A percentile compares a stretch with the other conserved stretches of the same genome.
Conservation (phyloP, 495 filamentous ascomycete genomes). For the Neurospora hispaniola region DNA sequence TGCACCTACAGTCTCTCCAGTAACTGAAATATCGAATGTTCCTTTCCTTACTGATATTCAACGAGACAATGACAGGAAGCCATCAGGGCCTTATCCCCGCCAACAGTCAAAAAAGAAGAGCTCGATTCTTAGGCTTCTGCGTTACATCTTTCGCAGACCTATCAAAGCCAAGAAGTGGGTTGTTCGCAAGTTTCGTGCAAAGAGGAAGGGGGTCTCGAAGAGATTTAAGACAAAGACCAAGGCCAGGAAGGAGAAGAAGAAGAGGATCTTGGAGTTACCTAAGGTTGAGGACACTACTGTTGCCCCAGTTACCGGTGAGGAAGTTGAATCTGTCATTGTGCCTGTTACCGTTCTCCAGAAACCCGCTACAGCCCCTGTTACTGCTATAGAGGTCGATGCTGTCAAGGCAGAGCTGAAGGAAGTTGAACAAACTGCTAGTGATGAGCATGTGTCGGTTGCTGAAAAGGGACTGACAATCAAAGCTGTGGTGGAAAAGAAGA, state of each 20-base stretch:
- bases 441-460: not conserved
- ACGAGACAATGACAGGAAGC: not conserved
- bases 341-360: not conserved
- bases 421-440: not conserved
- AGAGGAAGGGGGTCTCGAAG: conserved; percentile 12
- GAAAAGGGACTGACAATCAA: not conserved
- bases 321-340: not conserved
- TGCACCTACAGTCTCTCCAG: not conserved
- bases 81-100: not conserved
- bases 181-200: conserved; percentile 9
- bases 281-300: not conserved
- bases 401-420: not conserved
- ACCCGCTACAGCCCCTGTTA: not conserved
- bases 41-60: not conserved
- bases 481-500: not conserved
- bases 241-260: not conserved
- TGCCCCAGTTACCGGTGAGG: not conserved
- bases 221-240: conserved; percentile 2
- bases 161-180: conserved; percentile 18
- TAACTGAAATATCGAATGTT: not conserved
- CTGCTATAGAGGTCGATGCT: not conserved
- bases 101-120: not conserved
- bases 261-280: not conserved
- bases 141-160: not conserved
- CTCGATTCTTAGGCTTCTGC: not conserved